Conservation (phyloP, 108 stramenopile genomes). For the Mayamaea pseudoterrestris region DNA sequence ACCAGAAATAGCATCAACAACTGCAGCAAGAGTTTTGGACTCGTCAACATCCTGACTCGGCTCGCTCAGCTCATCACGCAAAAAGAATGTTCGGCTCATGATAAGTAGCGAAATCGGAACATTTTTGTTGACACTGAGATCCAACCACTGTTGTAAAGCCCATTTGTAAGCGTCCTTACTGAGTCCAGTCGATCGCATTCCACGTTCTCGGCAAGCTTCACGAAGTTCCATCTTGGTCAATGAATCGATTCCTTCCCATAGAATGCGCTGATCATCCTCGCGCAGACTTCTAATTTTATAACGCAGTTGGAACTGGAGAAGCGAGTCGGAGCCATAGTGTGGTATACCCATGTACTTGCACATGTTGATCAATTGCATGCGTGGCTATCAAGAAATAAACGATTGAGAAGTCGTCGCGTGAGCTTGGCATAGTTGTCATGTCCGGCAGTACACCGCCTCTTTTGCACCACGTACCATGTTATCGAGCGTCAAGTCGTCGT, state of each 20-base stretch:
- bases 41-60: conserved; percentile 19
- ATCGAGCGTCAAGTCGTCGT: conserved; percentile 96
- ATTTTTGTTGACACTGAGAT: conserved; percentile 87
- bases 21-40: conserved; percentile 42
- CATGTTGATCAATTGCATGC: conserved; percentile 95
- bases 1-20: conserved; percentile 87
- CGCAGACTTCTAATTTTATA: conserved; percentile 67
- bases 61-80: conserved; percentile 55
- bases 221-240: conserved; percentile 94
- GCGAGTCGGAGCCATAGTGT: conserved; percentile 87
- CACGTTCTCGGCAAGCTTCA: conserved; percentile 94
- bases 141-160: conserved; percentile 92
- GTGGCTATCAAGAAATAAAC: too few species aligned
- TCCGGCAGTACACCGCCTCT: too few species aligned
- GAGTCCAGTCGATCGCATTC: conserved; percentile 93
- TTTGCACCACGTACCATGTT: too few species aligned
- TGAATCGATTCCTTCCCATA: conserved; percentile 95
- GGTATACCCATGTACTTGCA: conserved; percentile 90
- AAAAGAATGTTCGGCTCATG: conserved; percentile 91
- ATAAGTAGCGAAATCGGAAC: conserved; percentile 94
- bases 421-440: too few species aligned
- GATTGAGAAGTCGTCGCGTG: too few species aligned
- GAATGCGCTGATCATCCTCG: conserved; percentile 94
- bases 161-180: conserved; percentile 82
- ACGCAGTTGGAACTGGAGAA: conserved; percentile 93